phyloP scores from a whole-genome alignment of 2,329 filamentous ascomycete species.

The Penicillium sp. region DNA sequence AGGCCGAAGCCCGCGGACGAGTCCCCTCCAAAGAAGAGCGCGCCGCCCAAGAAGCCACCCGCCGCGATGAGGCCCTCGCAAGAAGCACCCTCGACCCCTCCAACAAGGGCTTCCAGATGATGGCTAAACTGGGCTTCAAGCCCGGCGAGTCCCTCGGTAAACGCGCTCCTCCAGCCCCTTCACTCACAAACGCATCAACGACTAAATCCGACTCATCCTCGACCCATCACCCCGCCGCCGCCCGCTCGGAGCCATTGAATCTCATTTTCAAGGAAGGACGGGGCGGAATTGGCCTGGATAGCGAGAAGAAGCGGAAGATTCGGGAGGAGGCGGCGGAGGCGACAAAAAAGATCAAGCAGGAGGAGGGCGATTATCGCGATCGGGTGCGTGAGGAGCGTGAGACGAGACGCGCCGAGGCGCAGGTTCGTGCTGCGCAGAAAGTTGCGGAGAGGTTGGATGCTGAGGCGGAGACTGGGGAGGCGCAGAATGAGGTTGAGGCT shows the following conservation, averaged over 20 bases:
- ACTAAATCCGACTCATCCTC: background rate
- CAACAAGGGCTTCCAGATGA: slow-evolving; percentile 93
- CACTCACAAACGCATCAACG: background rate
- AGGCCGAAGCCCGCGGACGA: slow-evolving; percentile 68
- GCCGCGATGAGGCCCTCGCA: slow-evolving; percentile 74
- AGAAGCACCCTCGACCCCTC: slow-evolving; percentile 71
- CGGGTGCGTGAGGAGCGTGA: slow-evolving; percentile 71
- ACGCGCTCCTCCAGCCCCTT: slow-evolving; percentile 31
- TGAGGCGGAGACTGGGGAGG: slow-evolving; percentile 43
- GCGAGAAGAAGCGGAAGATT: slow-evolving; percentile 76
- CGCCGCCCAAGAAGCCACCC: slow-evolving; percentile 70
- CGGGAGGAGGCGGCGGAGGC: slow-evolving; percentile 62
- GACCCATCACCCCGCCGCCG: slow-evolving; percentile 27
- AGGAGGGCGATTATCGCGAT: slow-evolving; percentile 73
- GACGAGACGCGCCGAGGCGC: slow-evolving; percentile 66
- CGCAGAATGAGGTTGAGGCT: slow-evolving; percentile 9
- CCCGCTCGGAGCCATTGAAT: slow-evolving; percentile 70
- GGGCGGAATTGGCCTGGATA: slow-evolving; percentile 80
- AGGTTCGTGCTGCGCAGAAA: slow-evolving; percentile 77
- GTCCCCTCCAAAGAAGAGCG: slow-evolving; percentile 78
- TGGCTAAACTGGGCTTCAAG: slow-evolving; percentile 92
- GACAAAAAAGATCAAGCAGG: slow-evolving; percentile 63
- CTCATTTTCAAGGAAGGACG: slow-evolving; percentile 76
- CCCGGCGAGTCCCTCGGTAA: slow-evolving; percentile 73
- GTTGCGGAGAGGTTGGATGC: slow-evolving; percentile 76